phyloP scores from a whole-genome alignment of 2,329 filamentous ascomycete species.

The Penicillium sp. region DNA sequence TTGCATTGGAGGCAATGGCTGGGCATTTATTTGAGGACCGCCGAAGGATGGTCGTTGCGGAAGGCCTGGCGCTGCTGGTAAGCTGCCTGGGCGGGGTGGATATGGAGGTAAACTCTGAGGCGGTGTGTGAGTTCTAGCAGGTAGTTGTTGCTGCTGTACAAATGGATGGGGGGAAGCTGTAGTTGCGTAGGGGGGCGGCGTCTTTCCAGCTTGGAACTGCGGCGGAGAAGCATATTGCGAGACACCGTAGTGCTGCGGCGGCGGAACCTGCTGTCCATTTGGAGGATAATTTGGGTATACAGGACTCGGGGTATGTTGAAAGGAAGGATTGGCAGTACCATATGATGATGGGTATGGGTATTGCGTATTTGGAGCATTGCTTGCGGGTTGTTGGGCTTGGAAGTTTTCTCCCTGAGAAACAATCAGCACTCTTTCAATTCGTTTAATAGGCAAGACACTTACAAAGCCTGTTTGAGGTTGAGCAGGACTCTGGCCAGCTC shows the following conservation, averaged over 20 bases:
- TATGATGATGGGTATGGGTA: constrained; percentile 40
- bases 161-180: constrained; percentile 40
- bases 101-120: constrained; percentile 34
- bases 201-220: constrained; percentile 21
- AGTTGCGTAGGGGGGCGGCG: constrained; percentile 35
- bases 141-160: constrained; percentile 39
- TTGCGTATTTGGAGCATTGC: constrained; percentile 40
- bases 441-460: constrained; percentile 35
- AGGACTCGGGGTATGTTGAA: constrained; percentile 40
- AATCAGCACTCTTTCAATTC: background rate
- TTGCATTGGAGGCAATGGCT: constrained; percentile 56
- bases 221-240: constrained; percentile 12
- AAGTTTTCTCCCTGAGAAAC: constrained; percentile 38
- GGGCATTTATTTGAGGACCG: constrained; percentile 50
- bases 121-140: constrained; percentile 41
- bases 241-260: constrained; percentile 26
- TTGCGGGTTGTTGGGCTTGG: constrained; percentile 45
- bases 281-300: constrained; percentile 34
- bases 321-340: constrained; percentile 38
- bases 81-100: constrained; percentile 50
- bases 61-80: constrained; percentile 55
- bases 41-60: constrained; percentile 59
- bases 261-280: constrained; percentile 31
- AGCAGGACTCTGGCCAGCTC: constrained; percentile 43
- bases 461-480: constrained; percentile 57